Conservation (phyloP, 192 early-diverging fungal genomes). For the Coemansia sp. region DNA sequence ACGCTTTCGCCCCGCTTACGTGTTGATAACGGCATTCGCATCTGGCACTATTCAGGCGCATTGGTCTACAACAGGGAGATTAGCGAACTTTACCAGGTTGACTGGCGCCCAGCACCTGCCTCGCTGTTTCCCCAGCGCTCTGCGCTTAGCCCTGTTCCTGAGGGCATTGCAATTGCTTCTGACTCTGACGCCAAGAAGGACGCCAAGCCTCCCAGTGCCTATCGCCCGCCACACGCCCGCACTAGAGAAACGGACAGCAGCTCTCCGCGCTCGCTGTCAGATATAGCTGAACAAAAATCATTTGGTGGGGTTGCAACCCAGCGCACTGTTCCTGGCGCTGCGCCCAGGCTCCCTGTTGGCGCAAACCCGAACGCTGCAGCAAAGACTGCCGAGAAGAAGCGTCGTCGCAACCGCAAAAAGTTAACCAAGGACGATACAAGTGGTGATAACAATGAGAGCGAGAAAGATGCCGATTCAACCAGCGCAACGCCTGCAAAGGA, state of each 20-base stretch:
- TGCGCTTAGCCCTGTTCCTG: constrained; percentile 71
- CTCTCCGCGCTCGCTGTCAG: constrained; percentile 44
- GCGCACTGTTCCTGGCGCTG: constrained; percentile 30
- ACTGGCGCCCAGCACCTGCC: constrained; percentile 66
- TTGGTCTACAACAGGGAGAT: constrained; percentile 73
- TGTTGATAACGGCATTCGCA: constrained; percentile 95
- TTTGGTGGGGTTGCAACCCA: constrained; percentile 22
- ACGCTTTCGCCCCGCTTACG: constrained; percentile 91
- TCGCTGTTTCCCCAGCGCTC: constrained; percentile 76
- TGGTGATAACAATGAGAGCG: constrained; percentile 27
- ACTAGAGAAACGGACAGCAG: constrained; percentile 29
- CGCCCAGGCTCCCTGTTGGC: constrained; percentile 38
- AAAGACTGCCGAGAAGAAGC: constrained; percentile 60
- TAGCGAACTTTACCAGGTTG: constrained; percentile 87
- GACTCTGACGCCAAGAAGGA: constrained; percentile 23
- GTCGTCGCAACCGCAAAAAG: constrained; percentile 78
- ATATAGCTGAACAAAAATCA: constrained; percentile 35
- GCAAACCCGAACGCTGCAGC: constrained; percentile 21
- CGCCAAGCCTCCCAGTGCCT: constrained; percentile 60
- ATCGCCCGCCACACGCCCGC: constrained; percentile 71
- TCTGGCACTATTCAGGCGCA: constrained; percentile 94
- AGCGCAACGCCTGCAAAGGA: constrained; percentile 14
- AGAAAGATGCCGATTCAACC: neutral
- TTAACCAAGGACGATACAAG: constrained; percentile 56
- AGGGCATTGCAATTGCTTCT: constrained; percentile 52